Conservation (phyloP, 371 early-diverging fungal species). For the Mucor sp. region DNA sequence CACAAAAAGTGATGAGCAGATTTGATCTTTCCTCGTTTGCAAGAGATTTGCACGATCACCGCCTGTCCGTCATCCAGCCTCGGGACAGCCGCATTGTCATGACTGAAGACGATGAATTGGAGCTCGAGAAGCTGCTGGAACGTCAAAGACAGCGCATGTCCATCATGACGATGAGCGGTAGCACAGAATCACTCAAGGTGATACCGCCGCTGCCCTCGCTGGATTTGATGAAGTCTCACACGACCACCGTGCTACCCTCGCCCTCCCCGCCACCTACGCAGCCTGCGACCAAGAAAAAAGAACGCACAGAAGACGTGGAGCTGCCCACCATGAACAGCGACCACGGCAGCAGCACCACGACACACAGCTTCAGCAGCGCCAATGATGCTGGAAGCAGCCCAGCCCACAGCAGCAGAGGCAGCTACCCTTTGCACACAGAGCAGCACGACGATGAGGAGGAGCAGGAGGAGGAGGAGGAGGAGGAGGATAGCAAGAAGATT, state of each 20-base stretch:
- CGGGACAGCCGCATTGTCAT: constrained; percentile 35
- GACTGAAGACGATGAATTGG: constrained; percentile 49
- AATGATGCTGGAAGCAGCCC: not conserved
- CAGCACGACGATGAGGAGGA: not conserved
- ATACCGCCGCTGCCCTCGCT: constrained; percentile 18
- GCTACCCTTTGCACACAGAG: not conserved
- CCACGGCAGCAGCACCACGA: constrained; percentile 6
- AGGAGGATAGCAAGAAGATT: not conserved
- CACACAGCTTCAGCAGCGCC: not conserved
- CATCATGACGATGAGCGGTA: constrained; percentile 12
- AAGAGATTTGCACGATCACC: constrained; percentile 45
- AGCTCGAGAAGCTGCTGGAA: constrained; percentile 34
- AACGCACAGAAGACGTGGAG: not conserved
- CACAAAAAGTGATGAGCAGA: constrained; percentile 5
- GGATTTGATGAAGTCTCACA: constrained; percentile 12
- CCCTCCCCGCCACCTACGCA: not conserved
- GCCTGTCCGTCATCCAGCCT: constrained; percentile 42
- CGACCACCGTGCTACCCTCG: not conserved
- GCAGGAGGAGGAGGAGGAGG: too few species aligned
- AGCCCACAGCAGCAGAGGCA: not conserved
- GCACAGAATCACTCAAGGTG: constrained; percentile 4
- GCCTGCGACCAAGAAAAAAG: not conserved
- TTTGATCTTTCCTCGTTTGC: constrained; percentile 49
- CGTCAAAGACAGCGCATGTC: constrained; percentile 19
- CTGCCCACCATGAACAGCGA: constrained; percentile 6